Conservation (phyloP, 768 basidiomycete genomes). For the Coprinopsis marcescibilis region DNA sequence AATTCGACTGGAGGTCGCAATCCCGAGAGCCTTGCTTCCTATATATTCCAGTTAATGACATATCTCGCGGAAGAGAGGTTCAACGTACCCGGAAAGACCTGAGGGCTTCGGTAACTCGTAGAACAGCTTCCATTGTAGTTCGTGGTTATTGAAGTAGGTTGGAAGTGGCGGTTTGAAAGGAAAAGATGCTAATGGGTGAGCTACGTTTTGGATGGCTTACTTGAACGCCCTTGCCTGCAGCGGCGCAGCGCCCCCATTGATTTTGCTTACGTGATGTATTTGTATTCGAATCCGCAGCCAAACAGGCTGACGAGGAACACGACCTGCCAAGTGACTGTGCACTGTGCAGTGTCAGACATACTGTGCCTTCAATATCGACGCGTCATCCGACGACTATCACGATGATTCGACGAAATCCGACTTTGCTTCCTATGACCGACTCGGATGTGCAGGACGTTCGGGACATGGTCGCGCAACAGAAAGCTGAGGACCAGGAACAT, state of each 20-base stretch:
- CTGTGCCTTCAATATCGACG: too few relatives aligned
- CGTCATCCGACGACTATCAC: too few relatives aligned
- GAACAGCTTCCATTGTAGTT: conserved; percentile 53
- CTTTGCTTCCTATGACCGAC: conserved; percentile 71
- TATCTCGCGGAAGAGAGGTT: not conserved
- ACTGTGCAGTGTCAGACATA: too few relatives aligned
- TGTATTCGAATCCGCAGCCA: not conserved
- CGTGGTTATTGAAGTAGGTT: conserved; percentile 12
- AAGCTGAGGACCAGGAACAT: conserved; percentile 17
- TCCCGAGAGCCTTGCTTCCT: conserved; percentile 79
- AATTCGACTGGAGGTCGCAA: conserved; percentile 72
- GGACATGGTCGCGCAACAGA: conserved; percentile 37
- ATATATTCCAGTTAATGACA: conserved; percentile 7
- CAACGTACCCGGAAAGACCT: conserved; percentile 61
- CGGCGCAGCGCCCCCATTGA: conserved; percentile 5
- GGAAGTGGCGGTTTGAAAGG: conserved; percentile 11
- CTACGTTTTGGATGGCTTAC: not conserved
- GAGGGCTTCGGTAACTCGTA: conserved; percentile 64
- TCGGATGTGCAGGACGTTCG: conserved; percentile 76
- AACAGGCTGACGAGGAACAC: not conserved
- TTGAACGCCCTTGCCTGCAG: conserved; percentile 5
- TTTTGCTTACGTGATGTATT: conserved; percentile 5
- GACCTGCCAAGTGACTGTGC: conserved; percentile 11
- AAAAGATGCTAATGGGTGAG: conserved; percentile 9
- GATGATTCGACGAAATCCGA: conserved; percentile 77